Base-by-base conservation (phyloP, 1,284 basidiomycete genomes). In the Cryptococcus depauperatus region DNA sequence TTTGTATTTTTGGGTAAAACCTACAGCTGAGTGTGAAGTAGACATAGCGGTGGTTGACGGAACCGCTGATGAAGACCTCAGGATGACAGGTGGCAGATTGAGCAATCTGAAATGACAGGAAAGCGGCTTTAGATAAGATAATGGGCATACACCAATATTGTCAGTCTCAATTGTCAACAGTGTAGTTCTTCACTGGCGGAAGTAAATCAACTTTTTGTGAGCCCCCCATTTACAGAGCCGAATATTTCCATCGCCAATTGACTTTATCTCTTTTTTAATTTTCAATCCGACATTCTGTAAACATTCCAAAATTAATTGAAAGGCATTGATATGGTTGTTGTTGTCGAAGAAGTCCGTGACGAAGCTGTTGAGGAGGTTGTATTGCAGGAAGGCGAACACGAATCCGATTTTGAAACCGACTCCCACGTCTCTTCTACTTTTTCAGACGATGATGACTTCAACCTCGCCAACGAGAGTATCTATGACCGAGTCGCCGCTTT, bases 401-500 rank as follows among this genome's bases (percentile, higher is more conserved):
- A 69, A 47, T 64, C 64, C 27, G 66, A 64, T 46, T 61, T 54
- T 43, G 64, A 65, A 44, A 65, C 62, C 43, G 66, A 67, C 35
- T 59, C 57, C 23, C 46, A 54, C 22, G 43, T 34, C 19, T 50
- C 48, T 9, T 57, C 58, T 22, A 52, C 58, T 22, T 47, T 60
- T 35, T 51, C 50, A 23, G 58, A 57, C 43, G 62, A 64, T 32
- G 60, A 66, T 41, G 60, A 61, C 44, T 56, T 59, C 43, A 55
- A 58, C 42, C 46, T 54, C 19, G 46, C 54, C 28, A 55, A 65
- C 42, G 93, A 98, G 74, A 80, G 90, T n/a, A 57, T 96, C 57
- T 77, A 81, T 60, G 89, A 97, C 73, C 86, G 93, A 50, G 61
- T 98, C 62, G 77, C 79, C 48, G 93, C 93, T 19, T 82, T 98